Base-by-base conservation (phyloP, 352 stramenopile genomes). In the Phytophthora crassamura region DNA sequence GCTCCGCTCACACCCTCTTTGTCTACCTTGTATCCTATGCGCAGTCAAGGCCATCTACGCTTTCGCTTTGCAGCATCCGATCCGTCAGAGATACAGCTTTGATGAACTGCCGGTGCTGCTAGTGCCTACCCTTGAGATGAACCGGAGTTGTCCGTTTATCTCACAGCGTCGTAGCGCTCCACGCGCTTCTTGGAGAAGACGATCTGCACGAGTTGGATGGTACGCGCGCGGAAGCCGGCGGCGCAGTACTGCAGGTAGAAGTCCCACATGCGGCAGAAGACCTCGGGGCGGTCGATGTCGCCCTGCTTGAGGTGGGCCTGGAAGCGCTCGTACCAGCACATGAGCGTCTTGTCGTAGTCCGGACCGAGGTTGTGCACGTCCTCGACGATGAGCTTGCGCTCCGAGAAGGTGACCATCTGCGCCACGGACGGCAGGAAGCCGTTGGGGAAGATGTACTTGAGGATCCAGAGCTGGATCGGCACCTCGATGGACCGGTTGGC, bases 381-480 rank as follows among this genome's bases (percentile, higher is more conserved):
- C 65, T 95, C 86, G 45, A 91, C 72, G 50, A 93, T 63, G 40
- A 95, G 60, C 73, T 91, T 93, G 75, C 84, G 82, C 70, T 95
- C 86, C 14, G 86, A 74, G 57, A 90, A 90, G n/a, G 65, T 60
- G 36, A 91, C 62, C 76, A 91, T 86, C 65, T 94, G 83, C 55
- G 80, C 75, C 16, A 90, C 67, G 43, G 82, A 95, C 52, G 88
- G 87, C 56, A 95, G 42, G 74, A 94, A 93, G 58, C 89, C 89
- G 53, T 95, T 95, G 20, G 89, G 89, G 72, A 97, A 97, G 74
- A 97, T 97, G 82, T 94, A 96, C 75, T 93, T 94, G 61, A 94
- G 82, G 63, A 97, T 92, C 82, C 90, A 97, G 66, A 88, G 77
- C 75, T 91, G 88, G 66, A 81, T 85, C 30, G 82, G 79, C 38